Evolutionary conservation across 805 yeast species (phyloP).

Genomic region (Yarrowia hollandica): DNA sequence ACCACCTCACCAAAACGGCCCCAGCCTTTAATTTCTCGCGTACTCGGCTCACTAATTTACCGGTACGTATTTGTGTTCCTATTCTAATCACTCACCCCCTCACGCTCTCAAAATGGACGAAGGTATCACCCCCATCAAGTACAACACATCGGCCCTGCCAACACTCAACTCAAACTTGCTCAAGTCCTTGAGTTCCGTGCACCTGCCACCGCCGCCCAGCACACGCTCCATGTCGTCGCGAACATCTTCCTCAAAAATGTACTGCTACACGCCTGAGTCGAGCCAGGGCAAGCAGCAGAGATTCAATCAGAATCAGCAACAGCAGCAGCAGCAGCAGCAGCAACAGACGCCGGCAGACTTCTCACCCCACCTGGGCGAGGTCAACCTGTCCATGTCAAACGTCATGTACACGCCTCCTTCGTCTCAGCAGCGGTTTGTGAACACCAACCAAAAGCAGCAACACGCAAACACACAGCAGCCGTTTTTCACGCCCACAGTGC

Average conservation of each 20-base stretch:
- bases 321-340: slow-evolving; percentile 17
- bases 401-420: slow-evolving; percentile 29
- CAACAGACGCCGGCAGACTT: slow-evolving; percentile 11
- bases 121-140: slow-evolving; percentile 27
- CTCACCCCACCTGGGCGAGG: slow-evolving; percentile 21
- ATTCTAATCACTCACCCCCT: slow-evolving; percentile 4
- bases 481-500: slow-evolving; percentile 22
- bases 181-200: slow-evolving; percentile 45
- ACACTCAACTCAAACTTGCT: slow-evolving; percentile 37
- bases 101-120: slow-evolving; percentile 15
- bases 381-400: slow-evolving; percentile 21
- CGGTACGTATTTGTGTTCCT: not conserved
- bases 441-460: slow-evolving; percentile 10
- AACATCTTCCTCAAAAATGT: slow-evolving; percentile 16
- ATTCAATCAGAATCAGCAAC: not conserved
- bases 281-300: slow-evolving; percentile 29
- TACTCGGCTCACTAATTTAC: slow-evolving; percentile 5
- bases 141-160: slow-evolving; percentile 29
- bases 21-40: too few species aligned
- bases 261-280: slow-evolving; percentile 28
- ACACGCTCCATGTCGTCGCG: slow-evolving; percentile 30
- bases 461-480: slow-evolving; percentile 8
- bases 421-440: slow-evolving; percentile 28
- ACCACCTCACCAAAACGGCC: not conserved
- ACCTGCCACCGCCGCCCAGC: slow-evolving; percentile 47